Percentiles rank a stretch among this genome's conserved stretches.
phyloP scores from a whole-genome alignment of 2,329 filamentous ascomycete species.

The Hymenoscyphus infarciens region DNA sequence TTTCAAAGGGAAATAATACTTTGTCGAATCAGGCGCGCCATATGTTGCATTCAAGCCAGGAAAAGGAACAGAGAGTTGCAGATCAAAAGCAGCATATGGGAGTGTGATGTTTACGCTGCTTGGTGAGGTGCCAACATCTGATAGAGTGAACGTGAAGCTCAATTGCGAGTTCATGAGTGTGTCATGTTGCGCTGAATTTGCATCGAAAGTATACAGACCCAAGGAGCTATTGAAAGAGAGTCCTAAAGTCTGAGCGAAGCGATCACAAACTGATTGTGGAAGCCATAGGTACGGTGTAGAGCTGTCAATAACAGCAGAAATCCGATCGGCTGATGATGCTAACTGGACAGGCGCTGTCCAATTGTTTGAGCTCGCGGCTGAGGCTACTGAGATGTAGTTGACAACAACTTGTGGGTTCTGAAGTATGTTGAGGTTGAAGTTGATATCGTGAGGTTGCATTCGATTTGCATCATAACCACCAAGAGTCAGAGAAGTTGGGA shows the following conservation, averaged over 20 bases:
- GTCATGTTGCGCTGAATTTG: conserved; percentile 49
- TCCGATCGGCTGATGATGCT: conserved; percentile 22
- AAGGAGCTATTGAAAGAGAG: conserved; percentile 62
- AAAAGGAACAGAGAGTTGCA: conserved; percentile 30
- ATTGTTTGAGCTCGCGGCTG: conserved; percentile 42
- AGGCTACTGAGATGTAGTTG: conserved; percentile 27
- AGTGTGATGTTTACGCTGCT: conserved; percentile 43
- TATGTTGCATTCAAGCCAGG: conserved; percentile 44
- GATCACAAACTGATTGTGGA: conserved; percentile 56
- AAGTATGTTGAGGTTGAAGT: conserved; percentile 54
- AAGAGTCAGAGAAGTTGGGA: conserved; percentile 58
- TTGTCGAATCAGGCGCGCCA: conserved; percentile 36
- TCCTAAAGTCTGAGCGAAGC: conserved; percentile 61
- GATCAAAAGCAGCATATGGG: conserved; percentile 36
- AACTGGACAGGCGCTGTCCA: conserved; percentile 46
- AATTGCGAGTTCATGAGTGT: conserved; percentile 44
- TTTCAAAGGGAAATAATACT: conserved; percentile 39
- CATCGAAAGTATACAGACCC: conserved; percentile 61
- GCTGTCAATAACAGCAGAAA: conserved; percentile 50
- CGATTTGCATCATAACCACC: conserved; percentile 67
- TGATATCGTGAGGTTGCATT: conserved; percentile 56
- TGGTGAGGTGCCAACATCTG: conserved; percentile 39
- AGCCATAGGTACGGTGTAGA: conserved; percentile 63
- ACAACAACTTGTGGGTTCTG: conserved; percentile 40
- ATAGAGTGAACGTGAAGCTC: conserved; percentile 55